phyloP scores from a whole-genome alignment of 164 flowering plant genomes.

The Warburgia ugandensis region DNA sequence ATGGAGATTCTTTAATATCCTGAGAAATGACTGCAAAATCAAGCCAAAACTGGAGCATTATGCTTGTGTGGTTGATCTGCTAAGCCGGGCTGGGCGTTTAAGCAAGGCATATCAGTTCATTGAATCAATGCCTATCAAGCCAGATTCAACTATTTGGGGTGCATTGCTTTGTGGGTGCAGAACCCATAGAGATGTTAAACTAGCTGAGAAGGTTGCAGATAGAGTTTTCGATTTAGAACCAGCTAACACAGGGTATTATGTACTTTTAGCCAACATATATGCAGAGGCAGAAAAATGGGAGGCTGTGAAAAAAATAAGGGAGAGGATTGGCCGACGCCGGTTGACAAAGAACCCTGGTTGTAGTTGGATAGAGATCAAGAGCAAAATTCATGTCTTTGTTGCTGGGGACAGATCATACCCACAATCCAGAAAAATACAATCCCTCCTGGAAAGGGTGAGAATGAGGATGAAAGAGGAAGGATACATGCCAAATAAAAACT shows the following conservation, averaged over 20 bases:
- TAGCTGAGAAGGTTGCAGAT: constrained; percentile 71
- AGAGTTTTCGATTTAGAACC: constrained; percentile 52
- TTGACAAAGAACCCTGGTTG: constrained; percentile 46
- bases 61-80: constrained; percentile 63
- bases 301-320: constrained; percentile 34
- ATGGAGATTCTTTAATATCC: constrained; percentile 38
- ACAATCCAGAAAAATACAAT: constrained; percentile 25
- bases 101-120: constrained; percentile 43
- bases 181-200: constrained; percentile 39
- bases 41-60: constrained; percentile 54
- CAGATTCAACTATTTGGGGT: constrained; percentile 64
- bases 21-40: constrained; percentile 41
- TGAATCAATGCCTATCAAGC: constrained; percentile 44
- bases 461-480: constrained; percentile 42
- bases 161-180: constrained; percentile 56
- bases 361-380: constrained; percentile 64
- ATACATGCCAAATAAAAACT: constrained; percentile 20
- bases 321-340: constrained; percentile 30
- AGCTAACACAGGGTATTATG: constrained; percentile 48
- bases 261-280: constrained; percentile 53
- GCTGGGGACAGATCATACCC: constrained; percentile 40
- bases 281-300: constrained; percentile 70
- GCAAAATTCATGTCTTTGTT: constrained; percentile 41
- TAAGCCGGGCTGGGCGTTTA: constrained; percentile 46
- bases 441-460: constrained; percentile 28